Evolutionary conservation across 176 grass and related monocot genomes (phyloP).

Genomic region (Tillandsia fasciculata): DNA sequence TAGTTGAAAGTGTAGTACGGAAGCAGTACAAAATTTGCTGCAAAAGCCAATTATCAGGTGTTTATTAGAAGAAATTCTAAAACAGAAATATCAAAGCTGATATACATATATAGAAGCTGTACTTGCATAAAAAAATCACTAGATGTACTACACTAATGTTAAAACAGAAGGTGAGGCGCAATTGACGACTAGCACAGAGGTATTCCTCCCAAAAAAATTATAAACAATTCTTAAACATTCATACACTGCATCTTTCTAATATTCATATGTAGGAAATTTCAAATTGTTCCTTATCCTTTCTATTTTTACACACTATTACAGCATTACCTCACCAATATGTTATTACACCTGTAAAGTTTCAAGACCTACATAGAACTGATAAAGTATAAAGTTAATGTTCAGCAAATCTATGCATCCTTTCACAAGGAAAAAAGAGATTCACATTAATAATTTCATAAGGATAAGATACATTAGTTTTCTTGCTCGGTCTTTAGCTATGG

Average conservation of each 20-base stretch:
- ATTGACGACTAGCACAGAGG: neutral
- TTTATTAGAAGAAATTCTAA: constrained; percentile 3
- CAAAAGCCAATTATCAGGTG: constrained; percentile 29
- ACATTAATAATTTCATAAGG: too few species aligned
- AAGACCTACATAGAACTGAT: too few species aligned
- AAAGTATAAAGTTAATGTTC: neutral
- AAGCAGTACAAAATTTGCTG: constrained; percentile 90
- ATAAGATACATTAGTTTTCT: too few species aligned
- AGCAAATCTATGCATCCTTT: neutral
- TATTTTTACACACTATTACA: too few species aligned
- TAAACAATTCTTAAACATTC: too few species aligned
- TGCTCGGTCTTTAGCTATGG: too few species aligned
- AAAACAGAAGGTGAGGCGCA: neutral
- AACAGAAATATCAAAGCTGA: constrained; percentile 1
- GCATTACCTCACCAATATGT: too few species aligned
- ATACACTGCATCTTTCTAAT: neutral
- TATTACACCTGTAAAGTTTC: too few species aligned
- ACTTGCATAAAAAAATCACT: neutral
- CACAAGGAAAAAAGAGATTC: neutral
- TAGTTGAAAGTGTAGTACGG: constrained; percentile 94
- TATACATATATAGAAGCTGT: constrained; percentile 15
- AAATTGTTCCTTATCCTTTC: neutral
- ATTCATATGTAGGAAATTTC: neutral
- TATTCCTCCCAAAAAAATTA: neutral
- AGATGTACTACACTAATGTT: neutral